Evolutionary conservation across 1,284 basidiomycete genomes (phyloP).

Genomic region (Amylostereum chailletii): DNA sequence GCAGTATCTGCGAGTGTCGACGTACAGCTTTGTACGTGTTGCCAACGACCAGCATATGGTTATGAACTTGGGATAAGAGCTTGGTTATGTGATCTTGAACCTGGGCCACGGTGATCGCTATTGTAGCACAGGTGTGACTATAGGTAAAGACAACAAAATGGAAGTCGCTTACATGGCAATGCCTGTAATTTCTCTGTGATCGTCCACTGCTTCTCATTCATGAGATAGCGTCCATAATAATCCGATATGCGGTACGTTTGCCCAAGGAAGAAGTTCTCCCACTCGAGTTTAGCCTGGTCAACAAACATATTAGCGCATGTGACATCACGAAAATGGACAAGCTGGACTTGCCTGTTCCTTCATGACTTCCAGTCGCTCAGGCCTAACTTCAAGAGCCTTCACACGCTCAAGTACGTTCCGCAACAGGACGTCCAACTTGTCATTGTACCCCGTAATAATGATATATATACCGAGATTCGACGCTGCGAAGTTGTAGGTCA

Average conservation of each 20-base stretch:
- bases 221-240: conserved; percentile 69
- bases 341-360: conserved; percentile 67
- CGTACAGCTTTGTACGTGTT: conserved; percentile 79
- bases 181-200: conserved; percentile 76
- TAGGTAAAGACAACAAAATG: not conserved
- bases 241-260: conserved; percentile 81
- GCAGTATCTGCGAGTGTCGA: conserved; percentile 2
- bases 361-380: conserved; percentile 73
- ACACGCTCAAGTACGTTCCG: conserved; percentile 72
- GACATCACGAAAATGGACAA: conserved; percentile 4
- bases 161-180: conserved; percentile 51
- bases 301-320: conserved; percentile 2
- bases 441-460: conserved; percentile 83
- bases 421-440: conserved; percentile 80
- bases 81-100: conserved; percentile 59
- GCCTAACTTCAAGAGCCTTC: conserved; percentile 60
- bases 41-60: conserved; percentile 78
- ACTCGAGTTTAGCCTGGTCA: conserved; percentile 57
- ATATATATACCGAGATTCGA: conserved; percentile 67
- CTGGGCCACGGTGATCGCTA: conserved; percentile 68
- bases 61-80: conserved; percentile 61
- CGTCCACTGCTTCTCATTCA: conserved; percentile 73
- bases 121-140: not conserved
- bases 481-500: conserved; percentile 69
- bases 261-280: conserved; percentile 83